Conservation (phyloP, 441 rosid genomes). For the Pelargonium cotyledonis region DNA sequence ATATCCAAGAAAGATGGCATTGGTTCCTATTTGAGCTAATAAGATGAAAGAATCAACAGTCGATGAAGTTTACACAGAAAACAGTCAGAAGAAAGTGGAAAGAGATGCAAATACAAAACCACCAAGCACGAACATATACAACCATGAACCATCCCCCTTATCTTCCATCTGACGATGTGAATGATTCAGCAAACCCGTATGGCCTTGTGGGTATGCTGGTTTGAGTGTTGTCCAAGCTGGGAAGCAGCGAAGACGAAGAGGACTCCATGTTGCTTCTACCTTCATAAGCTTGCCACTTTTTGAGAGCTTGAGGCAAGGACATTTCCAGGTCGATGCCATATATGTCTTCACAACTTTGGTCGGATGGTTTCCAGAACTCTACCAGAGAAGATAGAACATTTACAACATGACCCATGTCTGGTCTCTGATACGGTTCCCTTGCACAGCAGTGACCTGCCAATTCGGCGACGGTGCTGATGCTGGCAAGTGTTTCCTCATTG, state of each 20-base stretch:
- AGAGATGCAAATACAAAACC: background rate
- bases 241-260: constrained; percentile 45
- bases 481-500: constrained; percentile 48
- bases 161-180: constrained; percentile 53
- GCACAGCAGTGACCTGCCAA: constrained; percentile 88
- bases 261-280: constrained; percentile 49
- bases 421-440: constrained; percentile 85
- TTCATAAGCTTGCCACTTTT: constrained; percentile 65
- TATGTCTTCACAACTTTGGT: constrained; percentile 54
- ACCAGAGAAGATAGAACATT: constrained; percentile 78
- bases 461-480: constrained; percentile 70
- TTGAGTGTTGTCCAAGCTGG: constrained; percentile 56
- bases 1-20: background rate
- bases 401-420: constrained; percentile 85
- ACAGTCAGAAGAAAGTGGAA: background rate
- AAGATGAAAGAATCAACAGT: background rate
- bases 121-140: background rate
- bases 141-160: background rate
- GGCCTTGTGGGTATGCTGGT: constrained; percentile 62
- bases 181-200: constrained; percentile 54
- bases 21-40: background rate
- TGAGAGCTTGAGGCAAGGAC: constrained; percentile 70
- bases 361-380: constrained; percentile 77
- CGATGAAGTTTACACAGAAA: background rate
- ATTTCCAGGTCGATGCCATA: constrained; percentile 75